phyloP scores from a whole-genome alignment of 495 filamentous ascomycete species.

The Xylaria sp. region DNA sequence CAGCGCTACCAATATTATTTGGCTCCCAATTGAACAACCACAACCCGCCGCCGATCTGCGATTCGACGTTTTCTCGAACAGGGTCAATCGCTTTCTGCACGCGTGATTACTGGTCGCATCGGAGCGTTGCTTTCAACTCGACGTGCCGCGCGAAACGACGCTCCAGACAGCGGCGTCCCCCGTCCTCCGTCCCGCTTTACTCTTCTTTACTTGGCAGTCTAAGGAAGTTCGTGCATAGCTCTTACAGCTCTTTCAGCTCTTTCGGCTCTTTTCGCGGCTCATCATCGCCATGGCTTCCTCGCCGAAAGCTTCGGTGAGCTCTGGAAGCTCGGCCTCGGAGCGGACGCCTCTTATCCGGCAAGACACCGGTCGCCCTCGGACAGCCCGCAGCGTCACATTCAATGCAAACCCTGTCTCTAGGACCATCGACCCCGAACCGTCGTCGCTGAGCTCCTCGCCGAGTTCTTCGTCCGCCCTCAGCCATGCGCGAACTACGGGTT shows the following conservation, averaged over 20 bases:
- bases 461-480: conserved; percentile 25
- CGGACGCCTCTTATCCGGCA: conserved; percentile 50
- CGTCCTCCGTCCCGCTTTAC: too few relatives aligned
- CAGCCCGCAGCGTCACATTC: conserved; percentile 56
- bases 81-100: not conserved
- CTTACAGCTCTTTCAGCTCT: too few relatives aligned
- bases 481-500: conserved; percentile 33
- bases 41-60: not conserved
- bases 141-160: conserved; percentile 12
- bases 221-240: not conserved
- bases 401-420: conserved; percentile 56
- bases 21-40: not conserved
- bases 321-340: conserved; percentile 29
- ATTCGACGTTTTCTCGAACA: not conserved
- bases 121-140: not conserved
- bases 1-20: not conserved
- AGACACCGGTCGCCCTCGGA: conserved; percentile 43
- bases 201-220: not conserved
- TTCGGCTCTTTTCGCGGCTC: conserved; percentile 8
- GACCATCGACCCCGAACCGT: conserved; percentile 56
- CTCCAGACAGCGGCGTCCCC: conserved; percentile 10
- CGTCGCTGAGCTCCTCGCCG: conserved; percentile 38
- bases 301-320: conserved; percentile 33
- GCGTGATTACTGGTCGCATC: conserved; percentile 2
- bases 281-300: conserved; percentile 34